Evolutionary conservation across 805 yeast species (phyloP).

Genomic region (Candida adriatica): DNA sequence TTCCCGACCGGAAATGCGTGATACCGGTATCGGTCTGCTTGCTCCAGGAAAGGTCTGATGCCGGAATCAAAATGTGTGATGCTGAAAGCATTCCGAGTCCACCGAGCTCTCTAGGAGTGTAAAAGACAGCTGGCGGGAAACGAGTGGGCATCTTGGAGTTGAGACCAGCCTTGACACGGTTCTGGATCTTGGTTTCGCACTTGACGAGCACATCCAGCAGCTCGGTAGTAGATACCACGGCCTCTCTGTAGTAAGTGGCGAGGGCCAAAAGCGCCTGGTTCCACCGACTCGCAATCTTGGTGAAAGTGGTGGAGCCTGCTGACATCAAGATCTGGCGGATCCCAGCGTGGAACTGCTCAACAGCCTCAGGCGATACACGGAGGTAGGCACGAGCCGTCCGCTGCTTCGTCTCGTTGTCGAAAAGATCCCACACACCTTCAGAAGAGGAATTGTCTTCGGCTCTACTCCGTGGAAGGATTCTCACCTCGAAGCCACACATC

Average conservation of each 20-base stretch:
- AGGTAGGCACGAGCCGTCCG: slow-evolving; percentile 84
- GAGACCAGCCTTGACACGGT: slow-evolving; percentile 87
- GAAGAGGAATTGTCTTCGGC: slow-evolving; percentile 46
- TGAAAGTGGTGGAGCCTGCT: slow-evolving; percentile 91
- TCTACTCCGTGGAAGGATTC: slow-evolving; percentile 74
- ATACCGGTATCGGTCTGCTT: slow-evolving; percentile 91
- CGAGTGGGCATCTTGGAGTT: slow-evolving; percentile 98
- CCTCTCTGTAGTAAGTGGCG: slow-evolving; percentile 89
- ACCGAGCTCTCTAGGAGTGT: slow-evolving; percentile 95
- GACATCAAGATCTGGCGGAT: slow-evolving; percentile 90
- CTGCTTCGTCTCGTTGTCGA: slow-evolving; percentile 51
- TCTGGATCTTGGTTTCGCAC: slow-evolving; percentile 90
- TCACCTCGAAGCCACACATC: slow-evolving; percentile 92
- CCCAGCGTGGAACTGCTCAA: slow-evolving; percentile 73
- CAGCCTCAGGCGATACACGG: slow-evolving; percentile 75
- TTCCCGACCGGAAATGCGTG: slow-evolving; percentile 90
- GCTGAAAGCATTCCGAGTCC: slow-evolving; percentile 98
- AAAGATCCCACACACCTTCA: slow-evolving; percentile 91
- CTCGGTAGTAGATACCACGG: slow-evolving; percentile 75
- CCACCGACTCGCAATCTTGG: slow-evolving; percentile 94
- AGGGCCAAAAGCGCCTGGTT: slow-evolving; percentile 83
- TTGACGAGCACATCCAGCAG: slow-evolving; percentile 78
- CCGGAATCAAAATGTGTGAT: slow-evolving; percentile 90
- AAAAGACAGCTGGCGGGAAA: slow-evolving; percentile 97
- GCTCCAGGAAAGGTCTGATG: slow-evolving; percentile 87